These are phyloP conservation scores for Ophiorrhiza pumila DNA, from an alignment of 257 asterid genomes.

Conservation along the genomic window DNA sequence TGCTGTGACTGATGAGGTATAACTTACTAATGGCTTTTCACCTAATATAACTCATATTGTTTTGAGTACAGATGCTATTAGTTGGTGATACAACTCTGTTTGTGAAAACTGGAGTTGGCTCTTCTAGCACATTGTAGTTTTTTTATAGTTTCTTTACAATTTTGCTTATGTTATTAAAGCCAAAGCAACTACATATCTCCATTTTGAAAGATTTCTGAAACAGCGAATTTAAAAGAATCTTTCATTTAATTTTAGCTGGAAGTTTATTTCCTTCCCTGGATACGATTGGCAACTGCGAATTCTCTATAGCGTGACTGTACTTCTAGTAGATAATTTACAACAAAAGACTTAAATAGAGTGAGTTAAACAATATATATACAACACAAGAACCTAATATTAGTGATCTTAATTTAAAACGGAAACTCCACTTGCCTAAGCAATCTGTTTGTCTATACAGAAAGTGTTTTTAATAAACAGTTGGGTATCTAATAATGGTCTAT, in stretches of 20 bases:
- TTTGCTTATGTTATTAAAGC: not conserved
- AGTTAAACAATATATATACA: no score
- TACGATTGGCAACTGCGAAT: not conserved
- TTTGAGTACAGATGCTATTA: not conserved
- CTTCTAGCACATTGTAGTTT: not conserved
- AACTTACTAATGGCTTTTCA: slow-evolving; percentile 9
- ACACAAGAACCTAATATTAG: no score
- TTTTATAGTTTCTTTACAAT: not conserved
- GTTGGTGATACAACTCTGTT: not conserved
- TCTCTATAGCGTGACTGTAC: not conserved
- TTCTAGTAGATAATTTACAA: not conserved
- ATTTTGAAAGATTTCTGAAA: no score
- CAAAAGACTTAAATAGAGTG: not conserved
- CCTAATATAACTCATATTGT: not conserved
- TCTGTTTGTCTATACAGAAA: no score
- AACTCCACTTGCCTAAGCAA: no score
- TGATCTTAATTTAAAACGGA: no score
- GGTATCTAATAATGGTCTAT: no score
- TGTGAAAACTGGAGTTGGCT: not conserved
- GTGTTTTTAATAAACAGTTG: no score
- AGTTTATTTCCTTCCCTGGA: not conserved
- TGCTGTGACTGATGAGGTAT: no score
- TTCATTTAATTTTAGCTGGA: not conserved
- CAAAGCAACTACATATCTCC: no score
- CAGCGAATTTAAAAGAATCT: not conserved